Base-by-base conservation (phyloP, 2,329 filamentous ascomycete genomes). In the Sporothrix luriei region DNA sequence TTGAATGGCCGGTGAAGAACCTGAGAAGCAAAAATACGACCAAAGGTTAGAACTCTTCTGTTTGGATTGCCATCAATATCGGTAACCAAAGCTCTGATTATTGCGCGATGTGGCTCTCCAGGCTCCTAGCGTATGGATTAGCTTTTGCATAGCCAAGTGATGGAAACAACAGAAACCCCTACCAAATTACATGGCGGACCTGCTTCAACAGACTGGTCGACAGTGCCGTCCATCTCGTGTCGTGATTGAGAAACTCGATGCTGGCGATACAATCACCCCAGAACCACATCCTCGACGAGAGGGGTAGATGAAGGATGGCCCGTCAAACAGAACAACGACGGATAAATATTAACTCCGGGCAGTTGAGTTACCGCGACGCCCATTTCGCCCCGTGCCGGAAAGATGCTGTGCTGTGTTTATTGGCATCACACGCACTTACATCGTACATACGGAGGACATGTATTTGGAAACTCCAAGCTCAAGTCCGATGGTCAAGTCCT, bases 41-140 rank as follows among this genome's bases (percentile, higher is more conserved):
- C 61, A 29, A 64, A 64, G n/a, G 26, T 43, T 49, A 9, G 9
- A 3, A 64, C 61, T 49, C 61, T 64, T 64, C 33, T 43, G 29
- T 21, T 21, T 19, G 40, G 61, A 49, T 10, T 9, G 40, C n/a
- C 61, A 49, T 64, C 61, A 26, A 64, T 64, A 16, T 64, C 61
- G n/a, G 61, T 64, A 26, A 64, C 61, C 43, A 64, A 49, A 21
- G 61, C 61, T 64, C 61, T 46, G 61, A 64, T 64, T 7, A 64
- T 64, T 43, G 26, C 38, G 21, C 61, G 61, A 64, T 48, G 33
- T 19, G 61, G 43, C 61, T 49, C 61, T 64, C 26, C 21, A n/a
- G 19, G 33, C 10, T 26, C 3, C 57, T 61, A 24, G 57, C 19
- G 57, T 46, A 61, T 21, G 14, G 38, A 43, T 43, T 46, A 61